These are phyloP conservation scores for Rhipidocladum racemiflorum DNA, from an alignment of 176 grass and related monocot genomes.

Conservation along the genomic window DNA sequence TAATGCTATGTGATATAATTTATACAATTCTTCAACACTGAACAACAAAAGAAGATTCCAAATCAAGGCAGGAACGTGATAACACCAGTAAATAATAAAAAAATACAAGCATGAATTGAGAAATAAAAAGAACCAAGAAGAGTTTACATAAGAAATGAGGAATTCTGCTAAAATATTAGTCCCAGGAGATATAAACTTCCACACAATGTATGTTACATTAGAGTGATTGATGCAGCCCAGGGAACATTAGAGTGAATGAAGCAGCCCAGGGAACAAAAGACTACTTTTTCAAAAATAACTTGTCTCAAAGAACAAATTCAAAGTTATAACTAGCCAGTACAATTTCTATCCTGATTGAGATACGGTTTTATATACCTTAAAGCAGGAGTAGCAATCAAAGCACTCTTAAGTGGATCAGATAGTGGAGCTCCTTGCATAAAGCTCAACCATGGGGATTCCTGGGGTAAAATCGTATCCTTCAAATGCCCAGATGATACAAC, in stretches of 20 bases:
- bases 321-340: too few species aligned
- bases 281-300: background rate
- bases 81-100: slow-evolving; percentile 3
- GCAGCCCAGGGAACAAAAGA: too few species aligned
- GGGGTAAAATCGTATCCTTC: slow-evolving; percentile 60
- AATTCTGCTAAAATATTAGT: background rate
- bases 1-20: too few species aligned
- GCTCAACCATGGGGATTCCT: slow-evolving; percentile 96
- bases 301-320: too few species aligned
- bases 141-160: background rate
- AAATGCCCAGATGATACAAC: slow-evolving; percentile 51
- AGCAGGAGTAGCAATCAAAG: too few species aligned
- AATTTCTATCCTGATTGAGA: too few species aligned
- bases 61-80: slow-evolving; percentile 11
- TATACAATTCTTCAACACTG: slow-evolving; percentile 81
- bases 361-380: too few species aligned
- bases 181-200: background rate
- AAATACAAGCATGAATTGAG: background rate
- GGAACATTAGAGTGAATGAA: too few species aligned
- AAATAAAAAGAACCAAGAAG: too few species aligned
- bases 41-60: slow-evolving; percentile 38
- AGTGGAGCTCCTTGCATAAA: too few species aligned
- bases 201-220: background rate
- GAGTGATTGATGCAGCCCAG: background rate
- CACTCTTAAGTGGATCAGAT: too few species aligned